A percentile compares a stretch with the other conserved stretches of the same genome.
Evolutionary conservation across 768 basidiomycete species (phyloP).

Genomic region (Mycena leptocephala): DNA sequence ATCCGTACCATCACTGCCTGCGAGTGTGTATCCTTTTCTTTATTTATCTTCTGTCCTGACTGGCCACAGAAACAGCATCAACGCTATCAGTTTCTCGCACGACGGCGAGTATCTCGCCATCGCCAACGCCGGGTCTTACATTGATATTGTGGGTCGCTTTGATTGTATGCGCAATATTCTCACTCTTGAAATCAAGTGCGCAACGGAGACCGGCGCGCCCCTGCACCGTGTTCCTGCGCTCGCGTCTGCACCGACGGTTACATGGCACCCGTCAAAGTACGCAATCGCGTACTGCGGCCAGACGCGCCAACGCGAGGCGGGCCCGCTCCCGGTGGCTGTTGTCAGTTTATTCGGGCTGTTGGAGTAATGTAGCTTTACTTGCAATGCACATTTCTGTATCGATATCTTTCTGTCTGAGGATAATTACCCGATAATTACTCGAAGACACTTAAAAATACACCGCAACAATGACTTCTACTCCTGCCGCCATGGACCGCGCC

Average conservation of each 20-base stretch:
- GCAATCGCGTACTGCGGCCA: conserved; percentile 90
- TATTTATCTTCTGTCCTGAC: not conserved
- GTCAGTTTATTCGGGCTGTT: conserved; percentile 80
- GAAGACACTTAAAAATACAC: too few species aligned
- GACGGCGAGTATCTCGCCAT: conserved; percentile 90
- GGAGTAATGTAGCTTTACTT: conserved; percentile 5
- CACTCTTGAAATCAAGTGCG: conserved; percentile 66
- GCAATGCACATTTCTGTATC: not conserved
- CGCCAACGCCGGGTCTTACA: conserved; percentile 79
- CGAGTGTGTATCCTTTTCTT: conserved; percentile 71
- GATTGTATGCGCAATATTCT: not conserved
- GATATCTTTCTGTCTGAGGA: not conserved
- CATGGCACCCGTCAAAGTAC: conserved; percentile 89
- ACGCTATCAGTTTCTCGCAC: conserved; percentile 83
- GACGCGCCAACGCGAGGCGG: conserved; percentile 76
- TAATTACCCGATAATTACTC: too few species aligned
- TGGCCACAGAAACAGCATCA: conserved; percentile 74
- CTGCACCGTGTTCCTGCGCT: conserved; percentile 84
- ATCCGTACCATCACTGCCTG: conserved; percentile 82
- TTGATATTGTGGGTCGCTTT: conserved; percentile 79
- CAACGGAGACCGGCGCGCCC: conserved; percentile 82
- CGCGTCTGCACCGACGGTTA: conserved; percentile 81
- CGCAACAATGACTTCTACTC: conserved; percentile 11
- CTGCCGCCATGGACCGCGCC: conserved; percentile 57
- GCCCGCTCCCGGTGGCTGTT: conserved; percentile 76